Conservation (phyloP, 805 yeast species). For the Metschnikowia cerradonensis region DNA sequence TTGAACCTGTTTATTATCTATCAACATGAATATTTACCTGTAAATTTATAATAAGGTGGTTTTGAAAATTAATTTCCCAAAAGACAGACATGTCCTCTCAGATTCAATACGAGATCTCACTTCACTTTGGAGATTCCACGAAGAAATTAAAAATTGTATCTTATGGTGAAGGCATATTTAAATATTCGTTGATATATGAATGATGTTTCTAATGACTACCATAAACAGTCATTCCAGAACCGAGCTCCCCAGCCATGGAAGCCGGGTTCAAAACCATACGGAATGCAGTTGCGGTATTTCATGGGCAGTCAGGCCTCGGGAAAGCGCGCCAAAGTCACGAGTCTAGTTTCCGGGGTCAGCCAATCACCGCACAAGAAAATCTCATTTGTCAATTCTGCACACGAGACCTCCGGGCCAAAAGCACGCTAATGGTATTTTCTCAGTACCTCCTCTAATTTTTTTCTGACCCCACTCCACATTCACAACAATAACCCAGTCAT, state of each 20-base stretch:
- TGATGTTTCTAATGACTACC: no score
- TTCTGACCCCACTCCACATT: not conserved
- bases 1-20: not conserved
- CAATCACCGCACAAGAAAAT: conserved; percentile 14
- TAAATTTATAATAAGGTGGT: no score
- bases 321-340: conserved; percentile 4
- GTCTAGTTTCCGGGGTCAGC: conserved; percentile 17
- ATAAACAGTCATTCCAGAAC: no score
- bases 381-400: conserved; percentile 17
- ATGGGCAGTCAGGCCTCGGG: not conserved
- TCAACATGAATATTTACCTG: no score
- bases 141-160: no score
- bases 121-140: no score
- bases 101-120: no score
- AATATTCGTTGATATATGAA: no score
- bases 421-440: conserved; percentile 3
- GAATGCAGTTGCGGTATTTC: not conserved
- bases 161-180: no score
- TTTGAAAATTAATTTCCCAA: no score
- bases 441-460: not conserved
- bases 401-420: conserved; percentile 9
- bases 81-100: no score
- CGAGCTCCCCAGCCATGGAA: no score
- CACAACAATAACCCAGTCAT: conserved; percentile 6
- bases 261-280: not conserved